Evolutionary conservation across 352 stramenopile genomes (phyloP).

Genomic region (Pythium aquatile): DNA sequence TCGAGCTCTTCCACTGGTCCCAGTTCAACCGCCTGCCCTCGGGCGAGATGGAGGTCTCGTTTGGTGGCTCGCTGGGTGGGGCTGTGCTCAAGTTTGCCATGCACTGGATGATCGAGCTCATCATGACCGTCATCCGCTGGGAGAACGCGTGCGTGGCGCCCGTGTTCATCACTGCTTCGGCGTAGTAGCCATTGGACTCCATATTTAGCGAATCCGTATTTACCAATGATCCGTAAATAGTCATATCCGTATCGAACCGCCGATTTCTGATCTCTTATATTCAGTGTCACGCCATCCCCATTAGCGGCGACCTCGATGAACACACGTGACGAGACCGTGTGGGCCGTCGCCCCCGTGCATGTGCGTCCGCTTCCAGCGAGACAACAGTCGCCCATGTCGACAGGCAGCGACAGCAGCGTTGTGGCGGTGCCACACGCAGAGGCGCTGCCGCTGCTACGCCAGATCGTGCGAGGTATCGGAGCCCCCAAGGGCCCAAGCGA

Average conservation of each 20-base stretch:
- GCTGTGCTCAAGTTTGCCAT: constrained; percentile 57
- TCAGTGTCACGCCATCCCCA: too few relatives aligned
- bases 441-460: background rate
- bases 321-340: background rate
- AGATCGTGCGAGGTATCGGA: constrained; percentile 27
- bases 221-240: background rate
- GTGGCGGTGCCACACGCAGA: background rate
- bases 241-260: background rate
- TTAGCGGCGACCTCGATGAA: background rate
- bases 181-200: background rate
- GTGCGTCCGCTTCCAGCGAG: background rate
- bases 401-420: background rate
- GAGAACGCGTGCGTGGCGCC: constrained; percentile 58
- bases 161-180: constrained; percentile 34
- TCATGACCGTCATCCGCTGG: constrained; percentile 69
- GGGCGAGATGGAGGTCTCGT: constrained; percentile 41
- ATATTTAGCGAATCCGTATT: background rate
- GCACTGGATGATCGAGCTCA: constrained; percentile 79
- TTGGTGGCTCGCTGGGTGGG: constrained; percentile 55
- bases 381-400: background rate
- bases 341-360: background rate
- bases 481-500: constrained; percentile 12
- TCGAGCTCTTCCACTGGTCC: constrained; percentile 70
- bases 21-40: constrained; percentile 33
- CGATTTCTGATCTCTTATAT: background rate